These are phyloP conservation scores for Starmerella roubikii DNA, from an alignment of 805 yeast species.

Conservation along the genomic window DNA sequence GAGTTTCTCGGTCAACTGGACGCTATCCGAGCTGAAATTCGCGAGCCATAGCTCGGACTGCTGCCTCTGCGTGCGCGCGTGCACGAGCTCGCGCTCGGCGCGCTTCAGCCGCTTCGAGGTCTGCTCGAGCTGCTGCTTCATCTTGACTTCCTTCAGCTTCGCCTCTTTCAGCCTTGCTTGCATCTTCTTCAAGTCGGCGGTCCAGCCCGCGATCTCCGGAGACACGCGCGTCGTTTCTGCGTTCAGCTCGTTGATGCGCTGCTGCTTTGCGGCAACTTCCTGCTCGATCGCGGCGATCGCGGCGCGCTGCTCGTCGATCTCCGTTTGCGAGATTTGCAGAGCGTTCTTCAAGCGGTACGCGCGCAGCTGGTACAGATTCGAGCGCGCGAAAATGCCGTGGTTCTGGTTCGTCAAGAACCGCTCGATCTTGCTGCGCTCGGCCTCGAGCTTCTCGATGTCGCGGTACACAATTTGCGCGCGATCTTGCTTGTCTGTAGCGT, in stretches of 20 bases:
- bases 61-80: slow-evolving; percentile 36
- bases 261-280: slow-evolving; percentile 12
- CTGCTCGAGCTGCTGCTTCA: slow-evolving; percentile 67
- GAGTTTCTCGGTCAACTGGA: slow-evolving; percentile 34
- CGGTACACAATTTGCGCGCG: slow-evolving; percentile 67
- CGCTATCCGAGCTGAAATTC: slow-evolving; percentile 25
- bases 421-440: slow-evolving; percentile 55
- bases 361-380: slow-evolving; percentile 40
- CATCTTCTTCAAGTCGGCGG: slow-evolving; percentile 24
- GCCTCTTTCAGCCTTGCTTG: slow-evolving; percentile 26
- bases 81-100: slow-evolving; percentile 10
- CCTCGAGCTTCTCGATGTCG: slow-evolving; percentile 52
- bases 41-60: slow-evolving; percentile 24
- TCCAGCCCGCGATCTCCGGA: slow-evolving; percentile 12
- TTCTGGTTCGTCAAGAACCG: slow-evolving; percentile 54
- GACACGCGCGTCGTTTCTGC: background rate
- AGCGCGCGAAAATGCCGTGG: slow-evolving; percentile 36
- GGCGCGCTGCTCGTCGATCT: slow-evolving; percentile 26
- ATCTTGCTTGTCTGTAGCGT: slow-evolving; percentile 66
- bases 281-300: slow-evolving; percentile 26
- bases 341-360: background rate
- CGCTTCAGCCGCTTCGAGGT: slow-evolving; percentile 33
- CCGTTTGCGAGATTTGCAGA: background rate
- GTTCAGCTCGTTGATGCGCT: slow-evolving; percentile 10
- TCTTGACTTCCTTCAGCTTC: slow-evolving; percentile 49